Percentiles rank a stretch among this genome's conserved stretches.
phyloP scores from a whole-genome alignment of 78 protist species.

The Dictyostelium intermedium region DNA sequence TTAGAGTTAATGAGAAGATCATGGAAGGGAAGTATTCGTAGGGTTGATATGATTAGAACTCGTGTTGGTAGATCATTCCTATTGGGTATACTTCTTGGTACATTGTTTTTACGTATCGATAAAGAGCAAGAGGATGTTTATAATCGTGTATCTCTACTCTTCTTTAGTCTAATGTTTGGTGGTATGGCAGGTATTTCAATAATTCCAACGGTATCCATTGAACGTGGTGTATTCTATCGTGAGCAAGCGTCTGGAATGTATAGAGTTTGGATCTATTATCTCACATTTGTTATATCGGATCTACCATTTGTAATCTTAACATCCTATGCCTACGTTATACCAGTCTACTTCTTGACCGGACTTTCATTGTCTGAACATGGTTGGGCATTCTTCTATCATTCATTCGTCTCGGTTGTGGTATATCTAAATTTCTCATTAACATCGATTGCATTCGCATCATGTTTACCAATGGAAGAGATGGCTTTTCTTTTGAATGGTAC shows the following conservation, averaged over 20 bases:
- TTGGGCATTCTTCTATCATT: slow-evolving; percentile 41
- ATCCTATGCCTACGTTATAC: neutral
- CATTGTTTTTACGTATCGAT: slow-evolving; percentile 7
- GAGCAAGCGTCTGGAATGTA: slow-evolving; percentile 41
- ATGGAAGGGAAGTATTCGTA: neutral
- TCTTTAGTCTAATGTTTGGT: slow-evolving; percentile 34
- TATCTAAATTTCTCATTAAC: neutral
- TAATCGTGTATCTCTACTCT: slow-evolving; percentile 36
- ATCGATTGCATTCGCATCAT: neutral
- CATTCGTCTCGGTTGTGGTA: neutral
- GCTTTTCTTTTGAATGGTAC: slow-evolving; percentile 5
- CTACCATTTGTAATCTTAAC: neutral
- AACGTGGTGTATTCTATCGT: slow-evolving; percentile 65
- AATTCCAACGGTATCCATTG: slow-evolving; percentile 13
- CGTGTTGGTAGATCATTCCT: slow-evolving; percentile 10
- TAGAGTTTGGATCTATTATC: slow-evolving; percentile 16
- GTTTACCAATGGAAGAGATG: slow-evolving; percentile 20
- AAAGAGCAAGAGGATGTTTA: slow-evolving; percentile 11
- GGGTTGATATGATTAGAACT: neutral
- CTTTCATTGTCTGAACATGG: neutral
- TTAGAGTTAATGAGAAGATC: neutral
- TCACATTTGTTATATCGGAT: slow-evolving; percentile 3
- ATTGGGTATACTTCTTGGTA: slow-evolving; percentile 36
- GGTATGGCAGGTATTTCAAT: slow-evolving; percentile 38
- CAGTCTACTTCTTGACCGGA: slow-evolving; percentile 8